These are phyloP conservation scores for Hanseniaspora valbyensis DNA, from an alignment of 805 yeast genomes.

Conservation along the genomic window DNA sequence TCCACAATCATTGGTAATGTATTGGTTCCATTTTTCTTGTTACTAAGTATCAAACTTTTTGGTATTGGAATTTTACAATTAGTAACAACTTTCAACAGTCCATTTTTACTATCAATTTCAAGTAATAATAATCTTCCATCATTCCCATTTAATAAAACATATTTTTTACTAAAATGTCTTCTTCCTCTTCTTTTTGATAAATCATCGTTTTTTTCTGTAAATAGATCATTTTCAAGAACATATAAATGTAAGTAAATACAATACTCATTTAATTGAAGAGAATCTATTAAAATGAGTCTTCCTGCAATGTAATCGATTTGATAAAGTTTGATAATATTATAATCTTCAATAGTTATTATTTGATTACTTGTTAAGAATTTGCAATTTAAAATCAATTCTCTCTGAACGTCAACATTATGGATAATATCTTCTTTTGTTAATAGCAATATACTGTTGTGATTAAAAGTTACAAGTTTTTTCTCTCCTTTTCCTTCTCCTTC, in stretches of 20 bases:
- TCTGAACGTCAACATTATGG: background rate
- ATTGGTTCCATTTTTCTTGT: slow-evolving; percentile 1
- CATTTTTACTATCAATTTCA: background rate
- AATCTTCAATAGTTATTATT: slow-evolving; percentile 5
- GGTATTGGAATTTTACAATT: slow-evolving; percentile 12
- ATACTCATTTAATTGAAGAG: slow-evolving; percentile 5
- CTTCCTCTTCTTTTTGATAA: background rate
- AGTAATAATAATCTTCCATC: slow-evolving; percentile 12
- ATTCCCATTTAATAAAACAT: slow-evolving; percentile 6
- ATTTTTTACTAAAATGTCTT: background rate
- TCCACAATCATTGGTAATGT: slow-evolving; percentile 4
- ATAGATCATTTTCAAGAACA: background rate
- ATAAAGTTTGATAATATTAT: background rate
- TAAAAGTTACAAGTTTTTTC: background rate
- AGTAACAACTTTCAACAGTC: background rate
- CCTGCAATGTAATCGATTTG: slow-evolving; percentile 8
- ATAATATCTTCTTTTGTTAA: slow-evolving; percentile 1
- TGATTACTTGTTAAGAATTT: slow-evolving; percentile 1
- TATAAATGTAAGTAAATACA: slow-evolving; percentile 1
- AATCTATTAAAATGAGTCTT: background rate
- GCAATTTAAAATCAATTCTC: background rate
- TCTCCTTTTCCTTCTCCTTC: background rate
- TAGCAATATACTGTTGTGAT: background rate
- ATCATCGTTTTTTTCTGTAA: background rate
- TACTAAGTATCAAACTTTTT: background rate